Percentiles rank a stretch among this genome's conserved stretches.
Evolutionary conservation across 805 yeast genomes (phyloP).

Genomic region (Zygotorulaspora sp.): DNA sequence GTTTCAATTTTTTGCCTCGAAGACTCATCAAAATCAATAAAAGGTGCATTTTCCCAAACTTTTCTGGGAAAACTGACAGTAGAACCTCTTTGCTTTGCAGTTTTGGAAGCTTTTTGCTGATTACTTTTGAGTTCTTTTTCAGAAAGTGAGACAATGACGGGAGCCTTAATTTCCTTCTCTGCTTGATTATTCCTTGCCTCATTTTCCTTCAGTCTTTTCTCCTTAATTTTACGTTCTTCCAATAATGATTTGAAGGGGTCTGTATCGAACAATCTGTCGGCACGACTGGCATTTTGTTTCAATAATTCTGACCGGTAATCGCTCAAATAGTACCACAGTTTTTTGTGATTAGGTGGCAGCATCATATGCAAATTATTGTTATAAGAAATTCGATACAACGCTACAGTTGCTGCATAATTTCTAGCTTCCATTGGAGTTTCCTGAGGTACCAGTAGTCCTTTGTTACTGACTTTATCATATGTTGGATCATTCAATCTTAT

Average conservation of each 20-base stretch:
- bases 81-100: too few relatives aligned
- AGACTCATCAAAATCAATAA: slow-evolving; percentile 63
- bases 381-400: slow-evolving; percentile 71
- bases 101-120: slow-evolving; percentile 1
- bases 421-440: slow-evolving; percentile 86
- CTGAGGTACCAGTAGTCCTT: slow-evolving; percentile 54
- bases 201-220: slow-evolving; percentile 44
- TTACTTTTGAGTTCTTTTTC: neutral
- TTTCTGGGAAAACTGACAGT: slow-evolving; percentile 41
- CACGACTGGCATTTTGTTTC: slow-evolving; percentile 44
- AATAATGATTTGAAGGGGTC: slow-evolving; percentile 73
- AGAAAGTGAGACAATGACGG: slow-evolving; percentile 39
- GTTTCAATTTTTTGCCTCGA: slow-evolving; percentile 59
- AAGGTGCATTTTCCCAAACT: slow-evolving; percentile 67
- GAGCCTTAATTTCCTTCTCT: slow-evolving; percentile 46
- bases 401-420: slow-evolving; percentile 85
- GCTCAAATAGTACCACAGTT: slow-evolving; percentile 73
- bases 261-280: slow-evolving; percentile 51
- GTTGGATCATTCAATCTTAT: slow-evolving; percentile 51
- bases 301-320: slow-evolving; percentile 48
- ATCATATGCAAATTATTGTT: slow-evolving; percentile 83
- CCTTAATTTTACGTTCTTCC: slow-evolving; percentile 49
- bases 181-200: slow-evolving; percentile 45
- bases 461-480: slow-evolving; percentile 39
- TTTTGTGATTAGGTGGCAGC: slow-evolving; percentile 76